phyloP scores from a whole-genome alignment of 2,329 filamentous ascomycete species.

The Davidsoniella australis region DNA sequence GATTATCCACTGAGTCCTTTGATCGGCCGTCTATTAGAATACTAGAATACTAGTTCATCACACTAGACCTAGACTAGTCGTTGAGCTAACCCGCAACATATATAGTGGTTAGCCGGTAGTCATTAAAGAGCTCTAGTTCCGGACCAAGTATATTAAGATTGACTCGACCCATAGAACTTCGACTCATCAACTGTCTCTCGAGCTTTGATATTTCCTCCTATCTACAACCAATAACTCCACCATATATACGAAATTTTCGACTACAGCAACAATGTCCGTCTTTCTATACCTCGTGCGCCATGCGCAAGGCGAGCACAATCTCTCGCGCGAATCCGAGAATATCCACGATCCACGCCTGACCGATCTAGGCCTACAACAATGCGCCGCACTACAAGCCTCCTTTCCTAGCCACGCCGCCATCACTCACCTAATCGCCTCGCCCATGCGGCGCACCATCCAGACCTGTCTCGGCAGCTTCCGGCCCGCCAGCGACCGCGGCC shows the following conservation, averaged over 20 bases:
- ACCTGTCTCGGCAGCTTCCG: slow-evolving; percentile 58
- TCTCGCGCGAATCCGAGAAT: slow-evolving; percentile 48
- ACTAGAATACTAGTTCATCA: too few relatives aligned
- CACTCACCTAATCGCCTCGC: slow-evolving; percentile 59
- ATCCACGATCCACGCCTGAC: slow-evolving; percentile 70
- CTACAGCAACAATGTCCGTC: slow-evolving; percentile 25
- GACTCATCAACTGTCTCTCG: background rate
- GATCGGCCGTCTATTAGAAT: too few relatives aligned
- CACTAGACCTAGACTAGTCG: too few relatives aligned
- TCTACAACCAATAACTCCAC: too few relatives aligned
- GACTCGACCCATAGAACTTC: background rate
- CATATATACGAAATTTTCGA: background rate
- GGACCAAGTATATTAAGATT: too few relatives aligned
- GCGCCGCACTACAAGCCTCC: slow-evolving; percentile 36
- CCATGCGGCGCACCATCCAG: slow-evolving; percentile 63
- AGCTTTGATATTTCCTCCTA: background rate
- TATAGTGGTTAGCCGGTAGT: background rate
- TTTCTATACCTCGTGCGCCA: slow-evolving; percentile 55
- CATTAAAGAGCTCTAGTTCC: background rate
- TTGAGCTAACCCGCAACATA: too few relatives aligned
- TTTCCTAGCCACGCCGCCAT: slow-evolving; percentile 52
- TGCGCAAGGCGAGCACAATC: slow-evolving; percentile 69
- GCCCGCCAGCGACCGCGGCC: slow-evolving; percentile 23
- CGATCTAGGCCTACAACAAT: slow-evolving; percentile 58
- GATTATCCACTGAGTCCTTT: too few relatives aligned